phyloP scores from a whole-genome alignment of 1,284 basidiomycete genomes.

The Naganishia sp. region DNA sequence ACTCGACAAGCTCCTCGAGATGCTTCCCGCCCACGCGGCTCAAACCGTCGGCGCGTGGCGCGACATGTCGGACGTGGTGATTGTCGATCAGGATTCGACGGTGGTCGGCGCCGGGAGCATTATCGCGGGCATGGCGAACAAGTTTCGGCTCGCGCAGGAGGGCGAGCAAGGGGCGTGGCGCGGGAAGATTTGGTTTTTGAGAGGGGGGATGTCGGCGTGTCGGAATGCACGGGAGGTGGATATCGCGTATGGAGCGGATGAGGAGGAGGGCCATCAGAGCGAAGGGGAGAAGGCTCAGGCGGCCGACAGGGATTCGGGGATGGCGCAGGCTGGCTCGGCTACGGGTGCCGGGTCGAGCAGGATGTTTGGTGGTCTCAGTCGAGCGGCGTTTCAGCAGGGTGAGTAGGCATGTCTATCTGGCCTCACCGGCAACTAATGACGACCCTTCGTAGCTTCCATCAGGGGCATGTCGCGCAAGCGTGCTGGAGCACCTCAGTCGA shows the following conservation, averaged over 20 bases:
- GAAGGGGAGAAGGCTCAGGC: not conserved
- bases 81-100: conserved; percentile 76
- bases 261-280: conserved; percentile 1
- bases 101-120: conserved; percentile 66
- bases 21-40: conserved; percentile 66
- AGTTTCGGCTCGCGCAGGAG: conserved; percentile 62
- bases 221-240: conserved; percentile 44
- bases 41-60: conserved; percentile 59
- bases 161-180: conserved; percentile 51
- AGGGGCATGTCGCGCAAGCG: conserved; percentile 11
- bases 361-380: conserved; percentile 31
- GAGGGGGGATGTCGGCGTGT: conserved; percentile 75
- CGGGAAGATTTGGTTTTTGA: conserved; percentile 70
- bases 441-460: conserved; percentile 18
- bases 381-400: conserved; percentile 26
- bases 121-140: conserved; percentile 75
- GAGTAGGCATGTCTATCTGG: not conserved
- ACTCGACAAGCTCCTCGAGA: conserved; percentile 68
- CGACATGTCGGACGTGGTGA: conserved; percentile 66
- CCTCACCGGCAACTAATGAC: not conserved
- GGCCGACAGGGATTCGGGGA: not conserved
- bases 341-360: not conserved
- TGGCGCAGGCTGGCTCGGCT: not conserved
- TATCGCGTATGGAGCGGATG: conserved; percentile 18
- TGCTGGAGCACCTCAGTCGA: conserved; percentile 8